Percentiles rank a stretch among this genome's conserved stretches.
These are phyloP conservation scores for Epichloe coenophiala DNA, from an alignment of 2,329 filamentous ascomycete species.

Conservation along the genomic window DNA sequence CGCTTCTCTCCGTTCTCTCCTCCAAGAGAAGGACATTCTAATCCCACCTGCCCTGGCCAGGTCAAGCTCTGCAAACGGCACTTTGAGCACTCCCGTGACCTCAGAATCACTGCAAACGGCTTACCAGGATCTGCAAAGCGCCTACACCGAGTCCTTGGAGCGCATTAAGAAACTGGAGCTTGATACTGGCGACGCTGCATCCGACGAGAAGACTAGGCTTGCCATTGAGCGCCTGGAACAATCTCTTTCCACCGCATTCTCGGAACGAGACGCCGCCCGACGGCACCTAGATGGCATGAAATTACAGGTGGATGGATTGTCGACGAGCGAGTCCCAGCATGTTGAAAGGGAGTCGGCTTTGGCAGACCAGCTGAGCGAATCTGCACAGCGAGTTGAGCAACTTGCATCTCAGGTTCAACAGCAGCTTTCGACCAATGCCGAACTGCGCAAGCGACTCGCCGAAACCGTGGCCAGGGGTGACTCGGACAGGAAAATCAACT, in stretches of 20 bases:
- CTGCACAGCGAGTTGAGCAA: constrained; percentile 65
- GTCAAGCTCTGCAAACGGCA: constrained; percentile 21
- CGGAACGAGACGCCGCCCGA: constrained; percentile 58
- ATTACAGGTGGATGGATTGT: constrained; percentile 45
- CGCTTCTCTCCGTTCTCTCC: constrained; percentile 59
- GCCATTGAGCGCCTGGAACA: constrained; percentile 54
- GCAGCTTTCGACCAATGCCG: constrained; percentile 66
- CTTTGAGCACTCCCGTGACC: constrained; percentile 33
- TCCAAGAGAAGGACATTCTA: constrained; percentile 72
- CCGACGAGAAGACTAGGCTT: constrained; percentile 45
- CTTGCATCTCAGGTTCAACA: constrained; percentile 66
- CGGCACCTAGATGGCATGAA: constrained; percentile 50
- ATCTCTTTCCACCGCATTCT: constrained; percentile 54
- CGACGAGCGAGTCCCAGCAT: constrained; percentile 40
- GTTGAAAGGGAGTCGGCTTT: constrained; percentile 49
- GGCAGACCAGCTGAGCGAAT: constrained; percentile 56
- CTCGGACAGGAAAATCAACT: constrained; percentile 65
- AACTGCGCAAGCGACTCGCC: constrained; percentile 61
- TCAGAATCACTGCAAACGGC: constrained; percentile 61
- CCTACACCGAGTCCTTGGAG: constrained; percentile 52
- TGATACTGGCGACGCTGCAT: constrained; percentile 20
- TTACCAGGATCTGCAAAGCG: constrained; percentile 61
- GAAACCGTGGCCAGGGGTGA: constrained; percentile 76
- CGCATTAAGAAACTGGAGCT: constrained; percentile 52
- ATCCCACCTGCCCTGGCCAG: constrained; percentile 48